Base-by-base conservation (phyloP, 495 filamentous ascomycete species). In the Sporormia fimetaria region DNA sequence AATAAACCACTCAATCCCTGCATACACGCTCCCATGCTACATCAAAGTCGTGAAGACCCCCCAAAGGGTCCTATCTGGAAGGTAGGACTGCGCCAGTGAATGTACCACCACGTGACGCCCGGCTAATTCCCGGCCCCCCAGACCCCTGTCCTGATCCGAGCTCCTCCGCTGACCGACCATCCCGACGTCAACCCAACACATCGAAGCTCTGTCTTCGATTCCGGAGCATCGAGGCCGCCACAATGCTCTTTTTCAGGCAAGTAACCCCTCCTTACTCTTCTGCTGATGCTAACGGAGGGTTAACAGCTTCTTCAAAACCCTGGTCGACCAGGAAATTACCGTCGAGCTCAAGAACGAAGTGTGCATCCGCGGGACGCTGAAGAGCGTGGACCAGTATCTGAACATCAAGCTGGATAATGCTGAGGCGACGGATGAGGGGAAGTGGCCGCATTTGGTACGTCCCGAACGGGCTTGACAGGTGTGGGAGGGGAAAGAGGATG, bases 271-370 rank as follows among this genome's bases (percentile, higher is more conserved):
- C 11, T 14, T 27, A 3, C 15, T n/a, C n/a, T n/a, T n/a, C n/a
- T n/a, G n/a, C 18, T 39, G 20, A 26, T 25, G n/a, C 18, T n/a
- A n/a, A n/a, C n/a, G n/a, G n/a, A n/a, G n/a, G n/a, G 15, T 12
- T 6, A 12, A 16, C 52, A 95, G 92, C 67, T 98, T 96, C 74
- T 98, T 98, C 78, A 96, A 96, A 65, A 96, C 90, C 40, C 83
- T 96, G 53, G 90, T 94, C 59, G 90, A 95, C 71, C 84, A 94
- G 59, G 79, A 88, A 67, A 75, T 84, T 38, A 96, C 86, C 26
- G 85, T 98, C 62, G 90, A 96, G 66, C 83, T 98, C 63, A 98
- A 98, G 67, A 98, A 98, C 63, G 90, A 98, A 64, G 88, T 98
- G 49, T 81, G 83, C 54, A 93, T 98, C 60, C 80, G 81, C 44